phyloP scores from a whole-genome alignment of 2,329 filamentous ascomycete genomes.

The Beauveria rudraprayagi region DNA sequence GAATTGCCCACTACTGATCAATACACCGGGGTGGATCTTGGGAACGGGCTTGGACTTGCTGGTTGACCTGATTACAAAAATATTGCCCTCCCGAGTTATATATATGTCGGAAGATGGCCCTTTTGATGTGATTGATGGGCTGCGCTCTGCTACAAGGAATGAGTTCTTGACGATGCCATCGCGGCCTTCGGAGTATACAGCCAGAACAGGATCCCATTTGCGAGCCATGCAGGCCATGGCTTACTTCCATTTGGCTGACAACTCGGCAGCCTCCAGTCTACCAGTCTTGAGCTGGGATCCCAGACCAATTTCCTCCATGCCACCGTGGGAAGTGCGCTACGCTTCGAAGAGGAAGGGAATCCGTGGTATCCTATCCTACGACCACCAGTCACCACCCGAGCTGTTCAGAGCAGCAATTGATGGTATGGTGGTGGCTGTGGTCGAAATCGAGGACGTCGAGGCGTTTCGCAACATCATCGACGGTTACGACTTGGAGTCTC shows the following conservation, averaged over 20 bases:
- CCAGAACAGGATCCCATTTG: constrained; percentile 56
- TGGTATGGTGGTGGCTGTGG: constrained; percentile 60
- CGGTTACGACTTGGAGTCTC: not conserved
- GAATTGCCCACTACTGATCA: constrained; percentile 55
- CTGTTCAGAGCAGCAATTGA: constrained; percentile 59
- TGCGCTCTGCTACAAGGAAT: constrained; percentile 37
- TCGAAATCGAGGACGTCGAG: constrained; percentile 47
- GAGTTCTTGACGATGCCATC: constrained; percentile 49
- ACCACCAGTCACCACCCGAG: constrained; percentile 51
- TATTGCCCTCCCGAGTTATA: constrained; percentile 53
- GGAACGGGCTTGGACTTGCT: constrained; percentile 62
- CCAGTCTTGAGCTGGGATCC: constrained; percentile 37
- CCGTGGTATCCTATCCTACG: constrained; percentile 59
- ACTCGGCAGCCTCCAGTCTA: not conserved
- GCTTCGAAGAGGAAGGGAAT: constrained; percentile 43
- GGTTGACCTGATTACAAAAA: constrained; percentile 42
- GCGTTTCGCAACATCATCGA: constrained; percentile 36
- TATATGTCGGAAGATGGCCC: constrained; percentile 61
- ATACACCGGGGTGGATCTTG: constrained; percentile 67
- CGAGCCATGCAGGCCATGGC: constrained; percentile 71
- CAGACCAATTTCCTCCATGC: constrained; percentile 45
- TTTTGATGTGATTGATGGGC: constrained; percentile 44
- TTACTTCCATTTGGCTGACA: constrained; percentile 55
- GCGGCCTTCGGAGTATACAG: constrained; percentile 44
- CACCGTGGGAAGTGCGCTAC: constrained; percentile 58